Conservation (phyloP, 2,329 filamentous ascomycete species). For the Cryphonectria carpinicola region DNA sequence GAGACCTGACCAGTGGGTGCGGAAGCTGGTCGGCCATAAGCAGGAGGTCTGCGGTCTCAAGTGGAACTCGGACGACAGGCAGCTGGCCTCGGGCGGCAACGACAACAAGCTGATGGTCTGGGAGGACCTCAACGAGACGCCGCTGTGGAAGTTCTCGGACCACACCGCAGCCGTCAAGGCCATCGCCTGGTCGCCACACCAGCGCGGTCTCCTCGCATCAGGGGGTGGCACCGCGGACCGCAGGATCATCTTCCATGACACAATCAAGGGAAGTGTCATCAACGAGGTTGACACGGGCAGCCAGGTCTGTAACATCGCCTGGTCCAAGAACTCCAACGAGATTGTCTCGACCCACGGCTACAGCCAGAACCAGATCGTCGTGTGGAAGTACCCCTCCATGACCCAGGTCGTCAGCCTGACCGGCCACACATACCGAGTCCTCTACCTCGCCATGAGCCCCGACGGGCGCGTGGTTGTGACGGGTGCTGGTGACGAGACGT, state of each 20-base stretch:
- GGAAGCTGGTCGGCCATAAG: constrained; percentile 89
- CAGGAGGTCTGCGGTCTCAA: constrained; percentile 96
- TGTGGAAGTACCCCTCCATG: constrained; percentile 99
- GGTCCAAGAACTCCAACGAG: constrained; percentile 97
- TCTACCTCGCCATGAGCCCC: constrained; percentile 97
- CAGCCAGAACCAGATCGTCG: constrained; percentile 96
- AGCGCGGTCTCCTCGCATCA: constrained; percentile 90
- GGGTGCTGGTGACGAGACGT: constrained; percentile 92
- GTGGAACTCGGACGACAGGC: constrained; percentile 96
- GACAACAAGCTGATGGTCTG: constrained; percentile 99
- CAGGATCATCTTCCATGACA: constrained; percentile 98
- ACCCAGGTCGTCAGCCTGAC: constrained; percentile 94
- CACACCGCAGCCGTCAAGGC: constrained; percentile 97
- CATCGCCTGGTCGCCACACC: constrained; percentile 96
- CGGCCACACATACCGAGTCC: constrained; percentile 92
- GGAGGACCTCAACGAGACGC: constrained; percentile 93
- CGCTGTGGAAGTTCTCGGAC: constrained; percentile 90
- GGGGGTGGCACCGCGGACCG: constrained; percentile 95
- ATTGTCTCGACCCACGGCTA: constrained; percentile 97
- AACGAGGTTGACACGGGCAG: constrained; percentile 95
- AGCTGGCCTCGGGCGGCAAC: constrained; percentile 93
- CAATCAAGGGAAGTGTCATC: constrained; percentile 75
- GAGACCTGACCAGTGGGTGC: constrained; percentile 85
- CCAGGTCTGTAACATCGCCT: constrained; percentile 97
- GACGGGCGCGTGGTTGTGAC: constrained; percentile 94